Conservation (phyloP, 768 basidiomycete species). For the Suillus cothurnatus region DNA sequence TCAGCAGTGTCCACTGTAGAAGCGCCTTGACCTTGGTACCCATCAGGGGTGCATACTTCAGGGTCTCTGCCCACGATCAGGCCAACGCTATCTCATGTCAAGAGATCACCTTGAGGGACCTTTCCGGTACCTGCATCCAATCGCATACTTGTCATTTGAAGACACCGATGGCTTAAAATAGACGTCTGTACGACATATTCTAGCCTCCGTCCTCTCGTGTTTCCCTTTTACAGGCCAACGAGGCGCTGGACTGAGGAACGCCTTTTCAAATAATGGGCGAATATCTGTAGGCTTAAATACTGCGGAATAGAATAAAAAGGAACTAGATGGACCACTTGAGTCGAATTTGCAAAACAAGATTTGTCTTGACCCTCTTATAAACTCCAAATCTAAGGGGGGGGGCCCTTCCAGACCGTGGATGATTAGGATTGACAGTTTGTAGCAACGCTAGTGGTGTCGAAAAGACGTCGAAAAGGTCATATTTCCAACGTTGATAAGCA, state of each 20-base stretch:
- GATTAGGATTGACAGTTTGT: too few relatives aligned
- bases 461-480: constrained; percentile 41
- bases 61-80: background rate
- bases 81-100: background rate
- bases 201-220: constrained; percentile 21
- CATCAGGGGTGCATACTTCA: background rate
- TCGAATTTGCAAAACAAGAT: background rate
- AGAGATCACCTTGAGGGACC: background rate
- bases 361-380: too few relatives aligned
- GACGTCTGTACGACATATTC: background rate
- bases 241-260: background rate
- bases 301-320: background rate
- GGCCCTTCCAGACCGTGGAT: too few relatives aligned
- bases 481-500: constrained; percentile 42
- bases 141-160: background rate
- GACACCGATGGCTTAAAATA: too few relatives aligned
- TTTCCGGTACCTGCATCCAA: background rate
- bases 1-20: background rate
- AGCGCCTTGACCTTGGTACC: background rate
- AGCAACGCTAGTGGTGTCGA: constrained; percentile 8
- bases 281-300: background rate
- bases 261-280: background rate
- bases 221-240: constrained; percentile 6
- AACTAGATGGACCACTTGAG: too few relatives aligned
- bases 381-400: too few relatives aligned